phyloP scores from a whole-genome alignment of 306 rosid species.

The Heteromeles arbutifolia region DNA sequence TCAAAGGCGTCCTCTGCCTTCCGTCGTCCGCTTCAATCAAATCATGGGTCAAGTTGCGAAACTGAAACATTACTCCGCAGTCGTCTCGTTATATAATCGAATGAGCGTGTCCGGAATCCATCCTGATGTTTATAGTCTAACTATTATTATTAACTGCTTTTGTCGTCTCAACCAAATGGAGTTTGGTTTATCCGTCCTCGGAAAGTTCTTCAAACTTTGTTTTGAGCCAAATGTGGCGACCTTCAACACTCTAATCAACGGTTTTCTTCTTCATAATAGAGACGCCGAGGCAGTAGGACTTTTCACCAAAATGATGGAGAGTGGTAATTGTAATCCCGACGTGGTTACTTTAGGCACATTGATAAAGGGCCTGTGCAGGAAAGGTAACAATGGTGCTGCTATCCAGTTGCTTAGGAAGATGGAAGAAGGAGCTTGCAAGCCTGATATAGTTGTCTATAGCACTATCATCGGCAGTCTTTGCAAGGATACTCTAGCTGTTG shows the following conservation, averaged over 20 bases:
- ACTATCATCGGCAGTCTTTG: conserved; percentile 29
- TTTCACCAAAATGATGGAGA: background rate
- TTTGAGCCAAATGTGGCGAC: conserved; percentile 1
- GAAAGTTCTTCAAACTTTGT: conserved; percentile 23
- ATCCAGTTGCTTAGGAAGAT: conserved; percentile 14
- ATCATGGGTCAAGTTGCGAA: conserved; percentile 18
- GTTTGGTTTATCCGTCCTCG: conserved; percentile 8
- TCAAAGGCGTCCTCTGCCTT: too few species aligned
- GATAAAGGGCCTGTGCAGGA: conserved; percentile 27
- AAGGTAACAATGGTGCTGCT: conserved; percentile 14
- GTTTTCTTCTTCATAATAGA: conserved; percentile 16
- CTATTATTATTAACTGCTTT: conserved; percentile 23
- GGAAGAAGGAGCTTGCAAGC: conserved; percentile 10
- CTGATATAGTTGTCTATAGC: conserved; percentile 11
- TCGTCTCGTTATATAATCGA: conserved; percentile 15
- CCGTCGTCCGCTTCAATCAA: conserved; percentile 14
- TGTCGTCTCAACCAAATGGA: conserved; percentile 5
- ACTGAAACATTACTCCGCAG: conserved; percentile 9
- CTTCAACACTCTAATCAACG: conserved; percentile 22
- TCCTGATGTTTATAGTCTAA: conserved; percentile 12
- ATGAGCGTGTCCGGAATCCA: background rate
- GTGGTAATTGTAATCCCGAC: conserved; percentile 1
- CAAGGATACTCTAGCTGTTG: conserved; percentile 15
- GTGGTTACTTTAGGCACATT: conserved; percentile 18
- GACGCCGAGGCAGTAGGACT: background rate